Percentiles rank a stretch among this genome's conserved stretches.
These are phyloP conservation scores for Hypoxylon sp. DNA, from an alignment of 2,329 filamentous ascomycete genomes.

Conservation along the genomic window DNA sequence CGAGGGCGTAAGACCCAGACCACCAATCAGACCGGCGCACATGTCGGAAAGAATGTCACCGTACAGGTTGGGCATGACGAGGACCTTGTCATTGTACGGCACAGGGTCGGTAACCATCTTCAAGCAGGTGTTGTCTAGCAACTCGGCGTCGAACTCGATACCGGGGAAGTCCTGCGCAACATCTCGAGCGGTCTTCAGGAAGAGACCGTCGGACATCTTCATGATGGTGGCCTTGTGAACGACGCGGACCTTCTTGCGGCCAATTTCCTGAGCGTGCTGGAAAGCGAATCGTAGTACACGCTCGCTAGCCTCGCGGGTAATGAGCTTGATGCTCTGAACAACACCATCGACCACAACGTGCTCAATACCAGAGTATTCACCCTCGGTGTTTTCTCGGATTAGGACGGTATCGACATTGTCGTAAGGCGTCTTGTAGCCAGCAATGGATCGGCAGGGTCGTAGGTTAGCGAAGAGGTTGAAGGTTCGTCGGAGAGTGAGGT, in stretches of 20 bases:
- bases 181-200: conserved; percentile 87
- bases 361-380: conserved; percentile 99
- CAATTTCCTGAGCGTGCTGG: conserved; percentile 94
- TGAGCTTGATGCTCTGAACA: conserved; percentile 99
- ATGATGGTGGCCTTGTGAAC: conserved; percentile 99
- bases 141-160: conserved; percentile 96
- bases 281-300: conserved; percentile 97
- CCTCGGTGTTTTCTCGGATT: conserved; percentile 99
- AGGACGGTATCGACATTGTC: conserved; percentile 96
- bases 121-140: conserved; percentile 98
- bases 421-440: conserved; percentile 98
- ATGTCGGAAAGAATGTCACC: conserved; percentile 99
- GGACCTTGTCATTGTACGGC: conserved; percentile 99
- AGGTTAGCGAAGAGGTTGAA: conserved; percentile 99
- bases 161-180: conserved; percentile 95
- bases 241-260: conserved; percentile 95
- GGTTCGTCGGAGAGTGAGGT: conserved; percentile 96
- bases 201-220: conserved; percentile 99
- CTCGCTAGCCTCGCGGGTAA: conserved; percentile 94
- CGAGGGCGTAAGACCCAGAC: conserved; percentile 95
- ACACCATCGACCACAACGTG: conserved; percentile 98
- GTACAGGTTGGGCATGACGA: conserved; percentile 98
- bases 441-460: conserved; percentile 95
- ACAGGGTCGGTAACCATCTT: conserved; percentile 98
- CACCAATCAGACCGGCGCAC: conserved; percentile 98